Evolutionary conservation across 305 asterid species (phyloP).

Genomic region (Solanum hybrid): DNA sequence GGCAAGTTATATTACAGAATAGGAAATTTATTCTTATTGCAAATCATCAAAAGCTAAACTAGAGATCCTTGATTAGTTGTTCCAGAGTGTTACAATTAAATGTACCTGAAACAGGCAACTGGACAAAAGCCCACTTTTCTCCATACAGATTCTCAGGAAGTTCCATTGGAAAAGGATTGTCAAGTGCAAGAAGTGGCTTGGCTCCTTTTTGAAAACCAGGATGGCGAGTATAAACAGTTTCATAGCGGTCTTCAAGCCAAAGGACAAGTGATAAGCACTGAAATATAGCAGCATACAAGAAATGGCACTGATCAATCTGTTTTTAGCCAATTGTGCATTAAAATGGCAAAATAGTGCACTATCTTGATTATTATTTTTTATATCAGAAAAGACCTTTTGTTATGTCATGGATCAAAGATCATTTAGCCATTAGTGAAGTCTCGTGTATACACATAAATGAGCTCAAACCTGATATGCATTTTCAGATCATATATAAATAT

Average conservation of each 20-base stretch:
- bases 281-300: neutral
- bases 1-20: neutral
- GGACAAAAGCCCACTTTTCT: conserved; percentile 98
- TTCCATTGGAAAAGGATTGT: conserved; percentile 87
- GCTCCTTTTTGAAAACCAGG: conserved; percentile 91
- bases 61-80: neutral
- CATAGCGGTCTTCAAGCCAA: conserved; percentile 95
- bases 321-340: neutral
- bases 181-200: conserved; percentile 71
- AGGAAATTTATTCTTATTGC: neutral
- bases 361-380: neutral
- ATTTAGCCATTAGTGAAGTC: neutral
- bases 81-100: neutral
- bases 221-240: conserved; percentile 71
- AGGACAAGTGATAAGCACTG: conserved; percentile 85
- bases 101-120: conserved; percentile 82
- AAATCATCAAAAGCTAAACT: neutral
- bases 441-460: neutral
- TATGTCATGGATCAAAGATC: neutral
- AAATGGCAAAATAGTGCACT: neutral
- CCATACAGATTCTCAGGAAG: conserved; percentile 90
- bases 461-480: neutral
- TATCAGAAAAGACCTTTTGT: neutral
- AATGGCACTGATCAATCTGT: neutral
- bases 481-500: neutral